Evolutionary conservation across 495 filamentous ascomycete species (phyloP), one percentile per base, ranked within the genome.

Genomic region (Astrothelium subdiscretum): DNA sequence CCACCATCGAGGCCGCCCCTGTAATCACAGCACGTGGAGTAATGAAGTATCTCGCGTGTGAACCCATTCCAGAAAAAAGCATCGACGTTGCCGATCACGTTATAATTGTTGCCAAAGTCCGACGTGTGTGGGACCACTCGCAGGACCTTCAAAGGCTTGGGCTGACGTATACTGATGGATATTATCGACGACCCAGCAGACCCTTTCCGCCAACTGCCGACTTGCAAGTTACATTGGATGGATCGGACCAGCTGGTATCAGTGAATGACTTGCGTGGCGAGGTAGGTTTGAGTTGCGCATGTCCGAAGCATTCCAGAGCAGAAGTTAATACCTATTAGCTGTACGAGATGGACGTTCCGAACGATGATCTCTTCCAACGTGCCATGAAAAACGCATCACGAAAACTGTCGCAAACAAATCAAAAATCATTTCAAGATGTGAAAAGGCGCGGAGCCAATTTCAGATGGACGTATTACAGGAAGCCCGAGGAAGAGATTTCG

Each of bases 101-200:
- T 26, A 77, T 86, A 59, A 76, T 82, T 31, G 66, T 84, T 32
- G 83, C 80, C n/a, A 75, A 79, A 63, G 81, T 83, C 62, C 32
- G 20, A 52, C 8, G 20, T 10, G 38, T 62, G 2, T 20, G 3
- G 10, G 24, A 22, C 54, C 11, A 0, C 59, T 18, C 35, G 18
- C 40, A 42, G 20, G 15, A 26, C 6, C 12, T 26, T 11, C 6
- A 51, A 31, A 15, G 2, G 43, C 20, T 26, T 20, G 60, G 59
- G 5, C 32, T 65, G 29, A 38, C 58, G 52, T 65, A 65, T 59
- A 51, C 62, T 10, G 52, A 65, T 51, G 43, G 63, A 6, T 31
- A 32, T 2, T 65, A 62, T 58, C 22, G 59, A 31, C 44, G 32
- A 40, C 22, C 32, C 13, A 27, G 61, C 27, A 27, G n/a, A 35